phyloP scores from a whole-genome alignment of 2,329 filamentous ascomycete species.

The Harringtonia lauricola region DNA sequence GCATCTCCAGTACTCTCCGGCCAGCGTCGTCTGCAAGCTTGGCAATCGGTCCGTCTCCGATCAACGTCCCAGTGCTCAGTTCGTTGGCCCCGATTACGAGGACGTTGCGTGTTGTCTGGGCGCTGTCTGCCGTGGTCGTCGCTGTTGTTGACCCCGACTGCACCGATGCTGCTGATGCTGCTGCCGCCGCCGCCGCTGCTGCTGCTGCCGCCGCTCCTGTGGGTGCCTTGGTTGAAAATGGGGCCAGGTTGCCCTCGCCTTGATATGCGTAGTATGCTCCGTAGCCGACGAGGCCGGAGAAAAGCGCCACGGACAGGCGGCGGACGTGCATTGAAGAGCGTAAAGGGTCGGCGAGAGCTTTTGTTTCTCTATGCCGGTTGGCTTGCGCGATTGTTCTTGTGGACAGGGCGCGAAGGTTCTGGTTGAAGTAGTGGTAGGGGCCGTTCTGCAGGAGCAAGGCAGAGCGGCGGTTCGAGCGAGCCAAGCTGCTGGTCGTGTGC shows the following conservation, averaged over 20 bases:
- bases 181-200: background rate
- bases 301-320: slow-evolving; percentile 53
- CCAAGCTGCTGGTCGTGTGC: slow-evolving; percentile 48
- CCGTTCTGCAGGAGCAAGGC: slow-evolving; percentile 11
- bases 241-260: slow-evolving; percentile 16
- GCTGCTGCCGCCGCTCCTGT: slow-evolving; percentile 11
- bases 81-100: slow-evolving; percentile 84
- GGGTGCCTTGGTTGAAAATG: slow-evolving; percentile 6
- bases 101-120: slow-evolving; percentile 46
- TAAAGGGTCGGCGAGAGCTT: slow-evolving; percentile 33
- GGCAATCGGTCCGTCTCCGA: slow-evolving; percentile 74
- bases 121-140: background rate
- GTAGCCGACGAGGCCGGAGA: slow-evolving; percentile 62
- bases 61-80: slow-evolving; percentile 77
- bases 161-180: background rate
- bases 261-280: slow-evolving; percentile 68
- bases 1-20: slow-evolving; percentile 84
- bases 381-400: slow-evolving; percentile 9
- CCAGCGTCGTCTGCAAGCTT: slow-evolving; percentile 82
- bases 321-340: slow-evolving; percentile 68
- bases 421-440: background rate
- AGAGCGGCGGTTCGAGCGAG: slow-evolving; percentile 36
- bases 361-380: slow-evolving; percentile 25
- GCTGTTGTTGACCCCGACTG: background rate
- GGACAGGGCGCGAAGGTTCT: slow-evolving; percentile 1